phyloP scores from a whole-genome alignment of 352 stramenopile species.

The Pythium apleroticum region DNA sequence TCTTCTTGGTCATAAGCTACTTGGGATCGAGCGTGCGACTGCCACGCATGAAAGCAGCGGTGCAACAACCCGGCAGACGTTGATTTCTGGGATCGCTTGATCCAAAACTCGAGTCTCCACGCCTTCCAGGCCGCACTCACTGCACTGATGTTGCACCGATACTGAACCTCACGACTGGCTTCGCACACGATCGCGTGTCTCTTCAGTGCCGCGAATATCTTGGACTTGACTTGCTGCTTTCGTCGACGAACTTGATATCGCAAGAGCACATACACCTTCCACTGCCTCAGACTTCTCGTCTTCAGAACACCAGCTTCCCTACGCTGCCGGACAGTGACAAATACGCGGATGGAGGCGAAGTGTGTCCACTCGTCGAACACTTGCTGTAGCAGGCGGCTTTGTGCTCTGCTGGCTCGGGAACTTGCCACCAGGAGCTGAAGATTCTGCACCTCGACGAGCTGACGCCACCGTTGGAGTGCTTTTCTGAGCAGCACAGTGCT shows the following conservation, averaged over 20 bases:
- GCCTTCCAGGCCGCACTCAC: conserved; percentile 1
- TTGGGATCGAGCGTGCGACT: background rate
- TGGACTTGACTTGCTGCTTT: background rate
- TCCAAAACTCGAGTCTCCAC: conserved; percentile 27
- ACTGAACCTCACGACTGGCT: background rate
- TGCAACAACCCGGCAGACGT: background rate
- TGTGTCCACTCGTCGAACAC: conserved; percentile 18
- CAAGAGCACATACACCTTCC: conserved; percentile 8
- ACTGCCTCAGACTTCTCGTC: background rate
- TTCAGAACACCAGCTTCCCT: background rate
- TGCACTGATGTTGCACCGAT: background rate
- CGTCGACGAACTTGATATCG: background rate
- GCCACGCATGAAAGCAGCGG: conserved; percentile 13
- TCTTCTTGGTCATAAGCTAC: background rate
- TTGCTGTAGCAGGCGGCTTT: background rate
- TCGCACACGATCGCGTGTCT: background rate
- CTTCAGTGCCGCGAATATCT: background rate
- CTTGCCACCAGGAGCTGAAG: background rate
- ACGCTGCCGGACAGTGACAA: conserved; percentile 9
- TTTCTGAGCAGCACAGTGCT: background rate
- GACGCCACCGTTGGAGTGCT: conserved; percentile 5
- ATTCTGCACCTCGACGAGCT: background rate
- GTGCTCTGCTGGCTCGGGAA: background rate
- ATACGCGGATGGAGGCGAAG: conserved; percentile 12
- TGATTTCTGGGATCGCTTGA: conserved; percentile 1